These are phyloP conservation scores for Chlamydomonas incerta DNA, from an alignment of 139 green algal species.

Conservation along the genomic window DNA sequence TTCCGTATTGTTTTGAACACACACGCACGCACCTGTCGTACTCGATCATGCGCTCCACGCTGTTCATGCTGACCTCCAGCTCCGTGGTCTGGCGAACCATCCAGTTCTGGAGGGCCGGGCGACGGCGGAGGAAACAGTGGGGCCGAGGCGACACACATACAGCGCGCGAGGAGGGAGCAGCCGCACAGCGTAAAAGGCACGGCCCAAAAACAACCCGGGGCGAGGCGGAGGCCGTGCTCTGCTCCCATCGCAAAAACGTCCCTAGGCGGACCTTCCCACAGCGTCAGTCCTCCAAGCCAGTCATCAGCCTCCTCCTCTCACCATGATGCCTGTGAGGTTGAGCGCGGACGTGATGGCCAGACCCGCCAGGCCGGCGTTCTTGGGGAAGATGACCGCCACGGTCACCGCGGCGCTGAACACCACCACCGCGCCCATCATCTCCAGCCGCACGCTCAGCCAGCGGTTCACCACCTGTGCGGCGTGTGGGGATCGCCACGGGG, in stretches of 20 bases:
- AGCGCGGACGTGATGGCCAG: conserved; percentile 89
- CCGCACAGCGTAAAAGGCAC: no score
- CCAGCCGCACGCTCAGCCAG: conserved; percentile 94
- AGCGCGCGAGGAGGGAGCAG: no score
- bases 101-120: no score
- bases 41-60: conserved; percentile 81
- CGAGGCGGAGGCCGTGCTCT: no score
- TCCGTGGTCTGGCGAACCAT: conserved; percentile 87
- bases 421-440: conserved; percentile 86
- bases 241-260: no score
- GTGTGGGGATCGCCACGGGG: no score
- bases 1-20: no score
- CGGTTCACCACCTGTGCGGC: conserved; percentile 92
- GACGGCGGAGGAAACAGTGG: no score
- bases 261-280: no score
- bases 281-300: no score
- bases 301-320: not conserved
- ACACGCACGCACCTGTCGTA: conserved; percentile 61
- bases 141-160: no score
- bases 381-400: conserved; percentile 72
- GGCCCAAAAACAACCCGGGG: no score
- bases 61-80: conserved; percentile 92
- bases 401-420: conserved; percentile 65
- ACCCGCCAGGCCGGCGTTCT: conserved; percentile 84
- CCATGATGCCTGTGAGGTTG: conserved; percentile 72